Percentiles rank a stretch among this genome's conserved stretches.
These are phyloP conservation scores for Jamesozyma spencerorum DNA, from an alignment of 805 yeast genomes.

Conservation along the genomic window DNA sequence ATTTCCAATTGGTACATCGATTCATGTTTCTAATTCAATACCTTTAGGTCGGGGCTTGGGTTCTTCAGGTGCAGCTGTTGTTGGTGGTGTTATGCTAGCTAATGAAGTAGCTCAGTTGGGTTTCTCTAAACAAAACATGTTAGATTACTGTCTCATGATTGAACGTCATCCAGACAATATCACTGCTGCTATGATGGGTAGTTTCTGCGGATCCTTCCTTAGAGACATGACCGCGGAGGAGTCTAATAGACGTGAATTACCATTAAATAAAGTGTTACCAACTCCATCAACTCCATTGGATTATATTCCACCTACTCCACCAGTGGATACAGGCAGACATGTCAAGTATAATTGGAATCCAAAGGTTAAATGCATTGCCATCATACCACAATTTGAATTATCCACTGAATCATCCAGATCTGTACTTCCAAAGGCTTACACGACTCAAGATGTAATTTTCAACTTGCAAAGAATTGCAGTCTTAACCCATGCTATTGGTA, in stretches of 20 bases:
- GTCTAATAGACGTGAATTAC: constrained; percentile 66
- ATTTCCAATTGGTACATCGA: constrained; percentile 77
- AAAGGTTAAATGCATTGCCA: constrained; percentile 76
- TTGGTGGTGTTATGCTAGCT: constrained; percentile 89
- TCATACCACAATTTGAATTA: constrained; percentile 90
- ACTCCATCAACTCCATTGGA: constrained; percentile 63
- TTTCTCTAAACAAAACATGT: constrained; percentile 68
- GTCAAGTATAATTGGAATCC: constrained; percentile 76
- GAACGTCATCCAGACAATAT: constrained; percentile 98
- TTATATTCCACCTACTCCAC: constrained; percentile 75
- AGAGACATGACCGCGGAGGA: constrained; percentile 71
- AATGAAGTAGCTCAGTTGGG: constrained; percentile 71
- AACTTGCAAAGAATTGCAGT: constrained; percentile 90
- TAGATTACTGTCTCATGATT: constrained; percentile 92
- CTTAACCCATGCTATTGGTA: constrained; percentile 84
- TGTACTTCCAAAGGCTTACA: constrained; percentile 75
- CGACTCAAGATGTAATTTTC: constrained; percentile 76
- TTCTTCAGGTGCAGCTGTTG: constrained; percentile 96
- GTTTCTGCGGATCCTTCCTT: constrained; percentile 91
- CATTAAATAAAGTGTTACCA: constrained; percentile 76
- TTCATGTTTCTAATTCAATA: constrained; percentile 80
- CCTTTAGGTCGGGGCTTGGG: constrained; percentile 97
- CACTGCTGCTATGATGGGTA: constrained; percentile 98
- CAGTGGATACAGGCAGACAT: constrained; percentile 78
- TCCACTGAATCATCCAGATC: constrained; percentile 87